Evolutionary conservation across 805 yeast species (phyloP).

Genomic region (Brettanomyces custersianus): DNA sequence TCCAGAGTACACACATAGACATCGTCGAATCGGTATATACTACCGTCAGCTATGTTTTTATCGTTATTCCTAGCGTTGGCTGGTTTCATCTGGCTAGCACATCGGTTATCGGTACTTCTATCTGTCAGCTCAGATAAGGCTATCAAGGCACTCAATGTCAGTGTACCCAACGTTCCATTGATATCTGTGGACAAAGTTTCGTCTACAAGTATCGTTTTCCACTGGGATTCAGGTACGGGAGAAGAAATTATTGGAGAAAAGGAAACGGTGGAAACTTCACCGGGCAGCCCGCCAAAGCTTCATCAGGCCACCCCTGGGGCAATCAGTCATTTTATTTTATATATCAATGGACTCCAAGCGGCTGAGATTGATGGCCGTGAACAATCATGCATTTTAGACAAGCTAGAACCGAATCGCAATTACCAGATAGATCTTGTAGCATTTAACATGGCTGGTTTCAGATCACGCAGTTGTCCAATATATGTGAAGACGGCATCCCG

Average conservation of each 20-base stretch:
- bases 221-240: constrained; percentile 36
- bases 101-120: constrained; percentile 18
- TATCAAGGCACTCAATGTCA: constrained; percentile 37
- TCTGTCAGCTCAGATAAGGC: constrained; percentile 38
- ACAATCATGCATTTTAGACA: constrained; percentile 26
- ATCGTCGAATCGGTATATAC: too few species aligned
- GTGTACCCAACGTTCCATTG: constrained; percentile 47
- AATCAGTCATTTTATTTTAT: constrained; percentile 29
- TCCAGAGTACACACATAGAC: too few species aligned
- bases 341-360: constrained; percentile 31
- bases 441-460: constrained; percentile 29
- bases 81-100: constrained; percentile 23
- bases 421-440: constrained; percentile 37
- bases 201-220: constrained; percentile 35
- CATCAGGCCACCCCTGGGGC: constrained; percentile 13
- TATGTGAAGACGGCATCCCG: constrained; percentile 29
- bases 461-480: constrained; percentile 32
- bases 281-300: constrained; percentile 19
- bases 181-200: constrained; percentile 48
- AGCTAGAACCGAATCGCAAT: constrained; percentile 26
- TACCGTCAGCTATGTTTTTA: too few species aligned
- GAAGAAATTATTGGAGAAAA: neutral
- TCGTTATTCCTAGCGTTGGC: constrained; percentile 13
- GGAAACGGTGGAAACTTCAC: neutral
- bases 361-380: constrained; percentile 26